These are phyloP conservation scores for Nicotiana paniculata DNA, from an alignment of 257 asterid species.

Conservation along the genomic window DNA sequence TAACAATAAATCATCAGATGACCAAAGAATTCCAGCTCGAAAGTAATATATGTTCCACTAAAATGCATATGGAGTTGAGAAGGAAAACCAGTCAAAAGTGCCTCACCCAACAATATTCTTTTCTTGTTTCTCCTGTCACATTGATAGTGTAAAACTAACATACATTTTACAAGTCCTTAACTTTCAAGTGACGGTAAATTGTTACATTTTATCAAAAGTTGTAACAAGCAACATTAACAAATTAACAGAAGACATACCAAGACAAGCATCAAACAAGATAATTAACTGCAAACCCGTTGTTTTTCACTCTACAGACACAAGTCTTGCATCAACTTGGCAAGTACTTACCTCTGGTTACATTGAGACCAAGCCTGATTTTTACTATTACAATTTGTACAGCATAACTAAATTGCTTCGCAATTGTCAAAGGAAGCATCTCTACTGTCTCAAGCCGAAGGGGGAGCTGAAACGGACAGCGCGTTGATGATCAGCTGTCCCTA, in stretches of 20 bases:
- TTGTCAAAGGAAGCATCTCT: slow-evolving; percentile 8
- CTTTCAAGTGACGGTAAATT: background rate
- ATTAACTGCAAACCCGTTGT: slow-evolving; percentile 10
- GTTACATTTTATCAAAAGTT: background rate
- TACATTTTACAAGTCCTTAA: background rate
- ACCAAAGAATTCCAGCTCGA: background rate
- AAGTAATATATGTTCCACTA: background rate
- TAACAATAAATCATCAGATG: background rate
- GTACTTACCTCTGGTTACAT: background rate
- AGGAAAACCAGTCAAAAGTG: background rate
- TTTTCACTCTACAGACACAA: slow-evolving; percentile 14
- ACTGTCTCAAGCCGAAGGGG: slow-evolving; percentile 21
- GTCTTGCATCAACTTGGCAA: slow-evolving; percentile 6
- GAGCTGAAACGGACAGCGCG: slow-evolving; percentile 13
- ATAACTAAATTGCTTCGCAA: background rate
- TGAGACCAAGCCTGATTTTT: background rate
- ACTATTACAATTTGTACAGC: background rate
- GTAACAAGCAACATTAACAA: slow-evolving; percentile 9
- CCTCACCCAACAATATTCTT: background rate
- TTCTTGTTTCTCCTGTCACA: background rate
- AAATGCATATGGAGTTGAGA: background rate
- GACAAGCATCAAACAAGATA: slow-evolving; percentile 8
- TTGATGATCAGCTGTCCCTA: slow-evolving; percentile 20
- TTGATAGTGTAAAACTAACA: background rate
- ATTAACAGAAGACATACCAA: slow-evolving; percentile 10